Evolutionary conservation across 768 basidiomycete species (phyloP).

Genomic region (Pisolithus orientalis): DNA sequence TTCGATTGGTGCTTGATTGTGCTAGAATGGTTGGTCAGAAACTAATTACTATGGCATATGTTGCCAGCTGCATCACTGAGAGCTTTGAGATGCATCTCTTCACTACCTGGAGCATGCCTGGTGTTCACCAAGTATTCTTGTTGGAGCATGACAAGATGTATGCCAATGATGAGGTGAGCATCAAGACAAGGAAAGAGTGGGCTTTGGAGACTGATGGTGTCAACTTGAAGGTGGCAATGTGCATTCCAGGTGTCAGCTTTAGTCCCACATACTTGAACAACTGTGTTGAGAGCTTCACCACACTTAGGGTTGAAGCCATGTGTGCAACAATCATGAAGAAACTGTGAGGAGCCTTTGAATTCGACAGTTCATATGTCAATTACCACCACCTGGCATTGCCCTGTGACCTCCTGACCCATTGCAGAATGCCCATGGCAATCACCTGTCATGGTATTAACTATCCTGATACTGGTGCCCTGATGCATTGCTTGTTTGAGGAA

Average conservation of each 20-base stretch:
- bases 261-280: slow-evolving; percentile 93
- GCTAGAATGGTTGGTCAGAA: slow-evolving; percentile 97
- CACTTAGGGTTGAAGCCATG: slow-evolving; percentile 95
- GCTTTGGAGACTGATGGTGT: slow-evolving; percentile 42
- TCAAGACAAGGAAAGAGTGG: slow-evolving; percentile 62
- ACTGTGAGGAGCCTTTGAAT: slow-evolving; percentile 92
- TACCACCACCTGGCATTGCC: slow-evolving; percentile 95
- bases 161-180: slow-evolving; percentile 57
- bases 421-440: slow-evolving; percentile 93
- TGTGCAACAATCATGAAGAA: slow-evolving; percentile 93
- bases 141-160: slow-evolving; percentile 47
- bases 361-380: slow-evolving; percentile 99
- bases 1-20: slow-evolving; percentile 77
- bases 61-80: slow-evolving; percentile 59
- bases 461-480: slow-evolving; percentile 94
- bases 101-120: slow-evolving; percentile 91
- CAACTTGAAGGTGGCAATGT: slow-evolving; percentile 93
- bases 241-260: slow-evolving; percentile 91
- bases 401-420: slow-evolving; percentile 97
- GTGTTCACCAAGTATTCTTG: slow-evolving; percentile 67
- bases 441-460: slow-evolving; percentile 99
- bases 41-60: slow-evolving; percentile 61
- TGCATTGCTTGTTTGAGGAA: slow-evolving; percentile 99
- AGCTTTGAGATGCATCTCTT: slow-evolving; percentile 92
- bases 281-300: slow-evolving; percentile 90